Evolutionary conservation across 2,329 filamentous ascomycete genomes (phyloP).

Genomic region (Cercospora sojina): DNA sequence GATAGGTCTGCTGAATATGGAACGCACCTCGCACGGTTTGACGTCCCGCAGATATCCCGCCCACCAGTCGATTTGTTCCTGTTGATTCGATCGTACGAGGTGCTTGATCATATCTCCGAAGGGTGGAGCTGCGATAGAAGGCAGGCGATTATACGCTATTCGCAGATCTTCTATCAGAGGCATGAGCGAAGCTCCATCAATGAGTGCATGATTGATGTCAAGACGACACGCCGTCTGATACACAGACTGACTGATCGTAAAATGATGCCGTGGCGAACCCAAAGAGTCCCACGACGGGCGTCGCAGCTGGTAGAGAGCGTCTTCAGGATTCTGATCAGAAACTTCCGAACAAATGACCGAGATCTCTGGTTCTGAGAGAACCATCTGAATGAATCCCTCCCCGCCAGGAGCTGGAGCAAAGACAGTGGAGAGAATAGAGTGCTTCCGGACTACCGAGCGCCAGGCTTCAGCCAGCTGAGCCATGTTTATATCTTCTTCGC

Average conservation of each 20-base stretch:
- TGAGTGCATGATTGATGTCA: neutral
- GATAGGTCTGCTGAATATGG: neutral
- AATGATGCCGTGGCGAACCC: neutral
- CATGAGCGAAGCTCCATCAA: neutral
- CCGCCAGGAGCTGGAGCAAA: neutral
- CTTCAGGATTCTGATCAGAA: neutral
- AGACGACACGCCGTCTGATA: neutral
- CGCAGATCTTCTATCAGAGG: neutral
- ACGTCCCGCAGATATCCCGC: neutral
- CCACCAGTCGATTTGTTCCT: neutral
- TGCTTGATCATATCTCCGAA: neutral
- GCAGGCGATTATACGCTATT: neutral
- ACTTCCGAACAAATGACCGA: neutral
- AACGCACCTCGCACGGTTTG: neutral
- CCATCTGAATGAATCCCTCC: neutral
- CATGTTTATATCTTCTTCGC: neutral
- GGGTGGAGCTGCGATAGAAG: neutral
- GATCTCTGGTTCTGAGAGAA: neutral
- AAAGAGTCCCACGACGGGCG: neutral
- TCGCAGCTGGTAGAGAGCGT: neutral
- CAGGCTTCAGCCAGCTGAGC: neutral
- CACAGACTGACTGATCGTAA: neutral
- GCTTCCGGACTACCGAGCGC: neutral
- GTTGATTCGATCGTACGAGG: neutral
- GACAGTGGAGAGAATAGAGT: neutral